Evolutionary conservation across 805 yeast genomes (phyloP), one percentile per base, ranked within the genome.

Genomic region (Saccharomyces jurei): DNA sequence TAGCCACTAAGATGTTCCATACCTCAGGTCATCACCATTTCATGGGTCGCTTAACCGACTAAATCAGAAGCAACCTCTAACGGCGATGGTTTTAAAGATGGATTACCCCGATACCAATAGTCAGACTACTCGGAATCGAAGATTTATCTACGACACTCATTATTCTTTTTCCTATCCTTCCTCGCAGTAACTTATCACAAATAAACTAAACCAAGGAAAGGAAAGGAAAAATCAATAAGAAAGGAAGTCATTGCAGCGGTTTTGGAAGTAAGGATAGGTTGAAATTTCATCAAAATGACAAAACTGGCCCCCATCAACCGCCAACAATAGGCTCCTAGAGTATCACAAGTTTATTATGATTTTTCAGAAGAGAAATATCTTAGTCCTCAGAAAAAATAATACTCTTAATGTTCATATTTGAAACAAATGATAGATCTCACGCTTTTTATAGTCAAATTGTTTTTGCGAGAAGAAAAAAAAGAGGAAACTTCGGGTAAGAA

Each of bases 71-170:
- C 89, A 84, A 86, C 96, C 96, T 89, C 90, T 71, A 84, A 85
- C 88, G 82, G 91, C 96, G 89, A 89, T 89, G 97, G 97, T 89
- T 89, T 89, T 89, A 88, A 86, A 84, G 89, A 82, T 84, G 94
- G 74, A 61, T 60, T 36, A n/a, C 44, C 44, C 17, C 44, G 17
- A 17, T 17, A 36, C 44, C 44, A 36, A 36, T 17, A 36, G 44
- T 36, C 22, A 36, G 25, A 36, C 44, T 36, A 36, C 17, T 36
- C 44, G 44, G 44, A 36, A 36, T 22, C 44, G 44, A 36, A 36
- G 44, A 36, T 36, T 36, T 36, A 36, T 36, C 44, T 36, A 36
- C 44, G 44, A 36, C 22, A 36, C 44, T 36, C 44, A 6, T 36
- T 8, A 36, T 17, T 11, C 44, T 36, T 17, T 17, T 17, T 17